Base-by-base conservation (phyloP, 2,329 filamentous ascomycete genomes). In the Bipolaris bicolor region DNA sequence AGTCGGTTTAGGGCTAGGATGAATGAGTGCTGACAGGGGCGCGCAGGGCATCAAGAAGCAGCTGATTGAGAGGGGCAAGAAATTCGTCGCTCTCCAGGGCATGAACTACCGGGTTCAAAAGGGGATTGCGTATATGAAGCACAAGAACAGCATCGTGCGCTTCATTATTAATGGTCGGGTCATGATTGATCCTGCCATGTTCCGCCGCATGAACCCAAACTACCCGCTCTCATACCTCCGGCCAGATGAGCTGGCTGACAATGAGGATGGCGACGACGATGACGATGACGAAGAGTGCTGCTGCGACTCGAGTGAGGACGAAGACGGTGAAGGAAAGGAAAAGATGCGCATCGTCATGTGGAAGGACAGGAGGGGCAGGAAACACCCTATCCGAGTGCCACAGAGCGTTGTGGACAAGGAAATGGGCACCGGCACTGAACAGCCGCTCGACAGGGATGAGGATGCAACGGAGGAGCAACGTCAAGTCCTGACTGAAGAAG, bases 161-260 rank as follows among this genome's bases (percentile, higher is more conserved):
- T 88, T 96, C 76, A 92, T 92, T 70, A 89, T 96, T 74, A 91
- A 92, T 61, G 90, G 92, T 16, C 88, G 93, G 29, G 84, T 96
- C 61, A 97, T 97, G 92, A 82, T 97, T 22, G 93, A 97, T 70
- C 87, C 91, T 0, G 87, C 87, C 3, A 90, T 90, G 40, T 92
- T 96, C 77, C 86, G 91, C 7, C 86, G 91, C 33, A 90, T 94
- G 74, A 91, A 95, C 64, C 90, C 92, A 1, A 96, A 96, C 72
- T 96, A 96, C 65, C 85, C 85, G 0, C 86, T 94, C 66, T 91
- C 89, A 20, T 82, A 85, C 1, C 87, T 96, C 52, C 88, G 89
- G 48, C 86, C 90, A 0, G 89, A 90, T 65, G 88, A 92, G 56
- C 83, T 86, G 24, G 74, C 76, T 1, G 68, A 87, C 1, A 82